Conservation (phyloP, 306 rosid species). For the Glycyrrhiza uralensis region DNA sequence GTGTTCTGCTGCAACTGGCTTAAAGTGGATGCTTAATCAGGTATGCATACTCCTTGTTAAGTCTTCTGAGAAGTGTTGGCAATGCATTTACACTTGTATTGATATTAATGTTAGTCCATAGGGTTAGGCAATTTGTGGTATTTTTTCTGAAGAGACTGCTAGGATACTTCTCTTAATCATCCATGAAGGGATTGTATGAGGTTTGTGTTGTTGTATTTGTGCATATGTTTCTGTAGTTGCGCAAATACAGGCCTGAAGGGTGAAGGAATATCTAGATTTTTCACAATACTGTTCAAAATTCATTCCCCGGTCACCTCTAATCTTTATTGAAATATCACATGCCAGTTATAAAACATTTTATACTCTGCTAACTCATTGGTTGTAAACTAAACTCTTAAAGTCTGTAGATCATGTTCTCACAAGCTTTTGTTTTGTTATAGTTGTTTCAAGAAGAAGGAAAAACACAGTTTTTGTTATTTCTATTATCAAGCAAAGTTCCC, state of each 20-base stretch:
- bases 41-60: conserved; percentile 28
- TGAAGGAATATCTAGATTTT: conserved; percentile 1
- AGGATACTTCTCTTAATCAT: background rate
- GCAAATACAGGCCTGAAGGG: background rate
- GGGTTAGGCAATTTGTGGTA: background rate
- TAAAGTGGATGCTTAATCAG: conserved; percentile 99
- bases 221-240: conserved; percentile 7
- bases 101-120: background rate
- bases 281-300: background rate
- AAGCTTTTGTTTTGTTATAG: background rate
- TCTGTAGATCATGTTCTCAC: background rate
- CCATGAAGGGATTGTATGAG: background rate
- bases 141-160: background rate
- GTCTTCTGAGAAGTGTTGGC: background rate
- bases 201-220: conserved; percentile 7
- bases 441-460: background rate
- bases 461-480: background rate
- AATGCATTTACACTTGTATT: background rate
- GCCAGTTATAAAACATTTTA: background rate
- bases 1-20: conserved; percentile 92
- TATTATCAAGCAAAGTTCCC: background rate
- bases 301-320: background rate
- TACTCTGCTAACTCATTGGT: background rate
- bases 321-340: background rate
- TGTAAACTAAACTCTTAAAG: background rate